These are phyloP conservation scores for Amyloporia xantha DNA, from an alignment of 768 basidiomycete genomes.

Conservation along the genomic window DNA sequence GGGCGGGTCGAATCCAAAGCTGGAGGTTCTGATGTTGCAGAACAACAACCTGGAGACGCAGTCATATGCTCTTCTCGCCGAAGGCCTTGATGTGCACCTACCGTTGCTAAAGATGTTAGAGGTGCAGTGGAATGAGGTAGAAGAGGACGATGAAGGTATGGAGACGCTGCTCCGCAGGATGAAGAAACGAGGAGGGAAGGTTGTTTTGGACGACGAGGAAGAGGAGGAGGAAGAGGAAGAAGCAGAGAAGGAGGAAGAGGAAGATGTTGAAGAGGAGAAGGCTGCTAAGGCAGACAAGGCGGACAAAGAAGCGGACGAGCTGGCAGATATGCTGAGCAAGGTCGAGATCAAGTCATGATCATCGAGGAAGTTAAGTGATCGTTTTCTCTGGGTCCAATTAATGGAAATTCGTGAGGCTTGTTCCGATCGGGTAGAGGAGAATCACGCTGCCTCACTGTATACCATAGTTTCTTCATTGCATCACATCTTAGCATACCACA, in stretches of 20 bases:
- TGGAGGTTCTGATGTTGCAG: constrained; percentile 77
- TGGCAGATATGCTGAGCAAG: constrained; percentile 64
- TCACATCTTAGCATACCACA: constrained; percentile 2
- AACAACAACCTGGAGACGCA: constrained; percentile 83
- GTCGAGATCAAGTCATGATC: constrained; percentile 30
- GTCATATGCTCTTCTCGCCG: constrained; percentile 61
- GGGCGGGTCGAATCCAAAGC: constrained; percentile 63
- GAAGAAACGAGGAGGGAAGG: constrained; percentile 59
- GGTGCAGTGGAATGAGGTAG: constrained; percentile 85
- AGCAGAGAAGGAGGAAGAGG: constrained; percentile 44
- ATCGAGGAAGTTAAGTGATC: background rate
- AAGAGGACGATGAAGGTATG: constrained; percentile 65
- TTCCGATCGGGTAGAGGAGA: background rate
- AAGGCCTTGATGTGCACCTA: constrained; percentile 56
- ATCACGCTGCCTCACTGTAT: constrained; percentile 2
- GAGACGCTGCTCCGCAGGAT: constrained; percentile 47
- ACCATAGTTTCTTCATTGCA: background rate
- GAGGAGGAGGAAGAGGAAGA: constrained; percentile 69
- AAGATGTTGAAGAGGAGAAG: constrained; percentile 37
- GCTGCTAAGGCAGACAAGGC: constrained; percentile 21
- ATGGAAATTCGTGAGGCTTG: background rate
- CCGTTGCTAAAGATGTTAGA: constrained; percentile 62
- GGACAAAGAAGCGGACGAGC: constrained; percentile 40
- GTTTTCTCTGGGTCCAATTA: background rate
- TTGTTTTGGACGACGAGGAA: constrained; percentile 72